A percentile compares a stretch with the other conserved stretches of the same genome.
phyloP scores from a whole-genome alignment of 2,329 filamentous ascomycete species.

The Colletotrichum viniferum region DNA sequence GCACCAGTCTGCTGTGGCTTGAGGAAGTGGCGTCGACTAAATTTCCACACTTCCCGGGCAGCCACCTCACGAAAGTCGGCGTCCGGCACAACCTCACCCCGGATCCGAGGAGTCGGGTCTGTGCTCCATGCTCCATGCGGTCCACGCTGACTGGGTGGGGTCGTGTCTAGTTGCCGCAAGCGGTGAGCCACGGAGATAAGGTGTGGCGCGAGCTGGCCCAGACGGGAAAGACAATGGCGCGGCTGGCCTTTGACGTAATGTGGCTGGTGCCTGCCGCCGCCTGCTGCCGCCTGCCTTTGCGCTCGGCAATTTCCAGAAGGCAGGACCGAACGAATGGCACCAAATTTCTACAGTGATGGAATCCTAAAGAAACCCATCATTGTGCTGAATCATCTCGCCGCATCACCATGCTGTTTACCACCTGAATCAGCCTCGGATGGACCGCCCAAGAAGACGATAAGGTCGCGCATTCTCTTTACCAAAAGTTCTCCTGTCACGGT shows the following conservation, averaged over 20 bases:
- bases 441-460: background rate
- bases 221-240: background rate
- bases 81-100: background rate
- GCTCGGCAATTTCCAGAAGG: background rate
- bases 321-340: background rate
- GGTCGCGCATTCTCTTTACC: background rate
- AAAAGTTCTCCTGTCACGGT: background rate
- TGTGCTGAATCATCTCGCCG: slow-evolving; percentile 14
- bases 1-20: background rate
- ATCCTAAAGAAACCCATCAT: slow-evolving; percentile 1
- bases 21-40: background rate
- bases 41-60: background rate
- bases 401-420: background rate
- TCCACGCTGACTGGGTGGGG: too few relatives aligned
- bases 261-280: background rate
- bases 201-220: slow-evolving; percentile 3
- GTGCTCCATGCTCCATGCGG: background rate
- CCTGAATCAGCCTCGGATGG: background rate
- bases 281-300: background rate
- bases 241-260: background rate
- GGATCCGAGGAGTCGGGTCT: background rate
- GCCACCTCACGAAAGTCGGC: background rate
- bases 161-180: background rate
- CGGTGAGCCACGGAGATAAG: background rate
- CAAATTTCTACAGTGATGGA: slow-evolving; percentile 2